Evolutionary conservation across 208 protist species (phyloP).

Genomic region (Naegleria gruberi): DNA sequence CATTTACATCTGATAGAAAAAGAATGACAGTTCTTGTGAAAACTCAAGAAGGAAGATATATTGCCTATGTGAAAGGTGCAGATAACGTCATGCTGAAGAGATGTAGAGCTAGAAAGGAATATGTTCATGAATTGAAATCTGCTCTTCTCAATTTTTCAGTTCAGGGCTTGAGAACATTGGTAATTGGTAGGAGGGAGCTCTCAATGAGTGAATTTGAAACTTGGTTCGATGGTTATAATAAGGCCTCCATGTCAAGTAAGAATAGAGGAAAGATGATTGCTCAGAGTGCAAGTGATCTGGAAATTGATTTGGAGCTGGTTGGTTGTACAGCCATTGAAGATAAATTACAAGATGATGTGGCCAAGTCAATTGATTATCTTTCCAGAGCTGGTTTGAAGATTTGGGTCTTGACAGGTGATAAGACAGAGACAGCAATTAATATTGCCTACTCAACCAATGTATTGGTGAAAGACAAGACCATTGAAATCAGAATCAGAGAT

Average conservation of each 20-base stretch:
- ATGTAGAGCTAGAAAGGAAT: constrained; percentile 38
- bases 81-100: constrained; percentile 58
- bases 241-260: constrained; percentile 51
- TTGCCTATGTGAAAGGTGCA: constrained; percentile 65
- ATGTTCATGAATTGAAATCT: constrained; percentile 21
- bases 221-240: constrained; percentile 55
- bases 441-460: constrained; percentile 62
- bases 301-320: constrained; percentile 70
- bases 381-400: constrained; percentile 71
- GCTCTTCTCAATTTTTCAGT: constrained; percentile 35
- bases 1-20: constrained; percentile 68
- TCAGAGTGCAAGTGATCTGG: constrained; percentile 54
- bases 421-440: constrained; percentile 92
- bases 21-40: constrained; percentile 67
- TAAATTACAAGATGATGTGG: constrained; percentile 83
- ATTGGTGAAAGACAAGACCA: constrained; percentile 43
- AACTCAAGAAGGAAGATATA: constrained; percentile 41
- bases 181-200: constrained; percentile 57
- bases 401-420: constrained; percentile 97
- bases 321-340: constrained; percentile 88
- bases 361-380: constrained; percentile 76
- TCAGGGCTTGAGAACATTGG: constrained; percentile 60
- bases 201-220: constrained; percentile 46
- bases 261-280: constrained; percentile 52
- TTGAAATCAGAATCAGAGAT: constrained; percentile 31